These are phyloP conservation scores for Hypsizygus ulmarius DNA, from an alignment of 1,284 basidiomycete species.

Conservation along the genomic window DNA sequence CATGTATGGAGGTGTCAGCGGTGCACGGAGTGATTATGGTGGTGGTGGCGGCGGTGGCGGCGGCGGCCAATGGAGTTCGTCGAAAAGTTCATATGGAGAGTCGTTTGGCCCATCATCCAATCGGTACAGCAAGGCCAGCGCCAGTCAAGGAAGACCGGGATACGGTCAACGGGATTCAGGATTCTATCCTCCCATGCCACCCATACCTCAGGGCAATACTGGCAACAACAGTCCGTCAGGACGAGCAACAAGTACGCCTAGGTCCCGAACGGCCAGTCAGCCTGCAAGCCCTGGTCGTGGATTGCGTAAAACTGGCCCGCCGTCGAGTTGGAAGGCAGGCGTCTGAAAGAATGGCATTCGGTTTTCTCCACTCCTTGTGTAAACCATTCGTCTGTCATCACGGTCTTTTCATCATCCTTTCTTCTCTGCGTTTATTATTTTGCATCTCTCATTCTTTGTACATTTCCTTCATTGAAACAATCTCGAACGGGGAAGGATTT, in stretches of 20 bases:
- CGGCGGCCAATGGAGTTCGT: slow-evolving; percentile 51
- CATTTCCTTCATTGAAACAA: too few relatives aligned
- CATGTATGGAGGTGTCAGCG: slow-evolving; percentile 49
- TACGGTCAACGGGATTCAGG: slow-evolving; percentile 29
- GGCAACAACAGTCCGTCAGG: slow-evolving; percentile 18
- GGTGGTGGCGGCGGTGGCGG: slow-evolving; percentile 40
- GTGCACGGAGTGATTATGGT: slow-evolving; percentile 52
- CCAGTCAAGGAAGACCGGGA: slow-evolving; percentile 17
- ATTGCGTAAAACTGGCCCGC: slow-evolving; percentile 43
- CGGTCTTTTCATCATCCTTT: neutral
- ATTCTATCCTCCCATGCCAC: slow-evolving; percentile 37
- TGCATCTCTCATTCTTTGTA: neutral
- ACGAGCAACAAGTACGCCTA: slow-evolving; percentile 16
- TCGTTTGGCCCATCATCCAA: slow-evolving; percentile 45
- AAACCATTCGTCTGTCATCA: neutral
- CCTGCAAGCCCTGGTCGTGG: slow-evolving; percentile 42
- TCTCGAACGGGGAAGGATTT: neutral
- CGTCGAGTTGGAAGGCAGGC: slow-evolving; percentile 59
- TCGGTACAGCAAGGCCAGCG: slow-evolving; percentile 23
- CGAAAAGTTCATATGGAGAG: slow-evolving; percentile 68
- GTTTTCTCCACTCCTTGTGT: slow-evolving; percentile 10
- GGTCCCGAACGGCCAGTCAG: slow-evolving; percentile 55
- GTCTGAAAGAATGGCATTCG: slow-evolving; percentile 15
- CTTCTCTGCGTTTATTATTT: neutral
- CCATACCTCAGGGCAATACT: slow-evolving; percentile 28